phyloP scores from a whole-genome alignment of 345 rosid genomes.

The Dipteronia dyeriana region DNA sequence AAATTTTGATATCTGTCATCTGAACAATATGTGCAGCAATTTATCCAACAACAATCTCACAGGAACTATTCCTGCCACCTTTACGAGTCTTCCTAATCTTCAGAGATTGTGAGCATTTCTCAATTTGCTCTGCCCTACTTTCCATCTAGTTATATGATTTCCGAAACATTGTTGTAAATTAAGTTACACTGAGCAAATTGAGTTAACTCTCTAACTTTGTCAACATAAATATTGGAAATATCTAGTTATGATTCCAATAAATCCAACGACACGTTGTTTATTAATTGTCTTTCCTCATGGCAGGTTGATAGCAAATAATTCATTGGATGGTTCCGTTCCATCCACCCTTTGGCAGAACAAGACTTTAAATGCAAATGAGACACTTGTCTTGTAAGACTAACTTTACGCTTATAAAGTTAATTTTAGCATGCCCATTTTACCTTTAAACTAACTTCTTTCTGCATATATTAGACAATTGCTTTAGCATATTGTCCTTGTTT shows the following conservation, averaged over 20 bases:
- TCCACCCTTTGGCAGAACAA: constrained; percentile 74
- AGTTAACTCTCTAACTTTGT: neutral
- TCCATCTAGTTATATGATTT: neutral
- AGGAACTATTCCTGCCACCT: constrained; percentile 71
- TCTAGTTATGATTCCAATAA: neutral
- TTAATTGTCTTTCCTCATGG: constrained; percentile 29
- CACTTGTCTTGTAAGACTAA: constrained; percentile 62
- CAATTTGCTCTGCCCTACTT: constrained; percentile 15
- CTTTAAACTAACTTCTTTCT: neutral
- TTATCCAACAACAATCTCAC: constrained; percentile 70
- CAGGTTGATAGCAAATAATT: constrained; percentile 88
- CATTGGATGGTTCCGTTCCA: constrained; percentile 64
- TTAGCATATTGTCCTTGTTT: neutral
- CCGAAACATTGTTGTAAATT: neutral
- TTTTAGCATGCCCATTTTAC: neutral
- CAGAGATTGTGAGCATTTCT: constrained; percentile 66
- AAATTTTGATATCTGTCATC: constrained; percentile 6
- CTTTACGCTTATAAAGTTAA: neutral
- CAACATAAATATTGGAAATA: neutral
- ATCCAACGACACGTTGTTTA: neutral
- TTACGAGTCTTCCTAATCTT: constrained; percentile 64
- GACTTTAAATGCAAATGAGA: constrained; percentile 51
- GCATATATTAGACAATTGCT: constrained; percentile 2
- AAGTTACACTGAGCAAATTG: neutral
- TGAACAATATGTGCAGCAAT: constrained; percentile 50